Percentiles rank a stretch among this genome's conserved stretches.
Conservation (phyloP, 441 rosid genomes). For the Capsella rubella region DNA sequence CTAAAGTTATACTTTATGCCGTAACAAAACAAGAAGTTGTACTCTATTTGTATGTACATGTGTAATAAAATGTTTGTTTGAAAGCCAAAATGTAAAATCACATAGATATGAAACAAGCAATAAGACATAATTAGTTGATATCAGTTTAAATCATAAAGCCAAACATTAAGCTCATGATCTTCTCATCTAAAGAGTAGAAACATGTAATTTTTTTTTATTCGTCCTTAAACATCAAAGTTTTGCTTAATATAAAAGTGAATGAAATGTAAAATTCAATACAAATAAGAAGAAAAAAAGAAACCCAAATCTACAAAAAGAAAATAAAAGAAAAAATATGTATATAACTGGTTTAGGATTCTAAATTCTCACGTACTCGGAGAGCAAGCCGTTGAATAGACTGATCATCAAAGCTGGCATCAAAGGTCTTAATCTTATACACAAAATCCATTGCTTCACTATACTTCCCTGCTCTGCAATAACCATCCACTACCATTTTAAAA, state of each 20-base stretch:
- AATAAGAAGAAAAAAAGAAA: neutral
- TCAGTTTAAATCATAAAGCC: too few species aligned
- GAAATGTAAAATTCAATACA: conserved; percentile 30
- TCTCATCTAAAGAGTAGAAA: too few species aligned
- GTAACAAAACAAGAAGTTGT: too few species aligned
- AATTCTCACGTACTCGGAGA: conserved; percentile 58
- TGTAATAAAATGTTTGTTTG: too few species aligned
- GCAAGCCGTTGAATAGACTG: conserved; percentile 61
- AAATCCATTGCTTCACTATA: conserved; percentile 83
- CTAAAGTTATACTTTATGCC: too few species aligned
- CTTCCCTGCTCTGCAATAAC: conserved; percentile 71
- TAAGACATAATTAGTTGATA: too few species aligned
- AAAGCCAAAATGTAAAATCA: too few species aligned
- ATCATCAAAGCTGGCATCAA: conserved; percentile 61
- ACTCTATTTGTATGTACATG: too few species aligned
- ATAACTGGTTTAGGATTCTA: conserved; percentile 46
- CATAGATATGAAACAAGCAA: too few species aligned
- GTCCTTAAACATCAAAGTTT: conserved; percentile 15
- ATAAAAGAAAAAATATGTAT: conserved; percentile 4
- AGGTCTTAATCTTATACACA: conserved; percentile 64
- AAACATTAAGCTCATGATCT: too few species aligned
- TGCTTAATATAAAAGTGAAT: neutral
- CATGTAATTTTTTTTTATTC: too few species aligned
- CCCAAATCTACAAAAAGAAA: conserved; percentile 21
- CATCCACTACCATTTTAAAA: conserved; percentile 85